Conservation (phyloP, 2,329 filamentous ascomycete genomes). For the Annulohypoxylon truncatum region DNA sequence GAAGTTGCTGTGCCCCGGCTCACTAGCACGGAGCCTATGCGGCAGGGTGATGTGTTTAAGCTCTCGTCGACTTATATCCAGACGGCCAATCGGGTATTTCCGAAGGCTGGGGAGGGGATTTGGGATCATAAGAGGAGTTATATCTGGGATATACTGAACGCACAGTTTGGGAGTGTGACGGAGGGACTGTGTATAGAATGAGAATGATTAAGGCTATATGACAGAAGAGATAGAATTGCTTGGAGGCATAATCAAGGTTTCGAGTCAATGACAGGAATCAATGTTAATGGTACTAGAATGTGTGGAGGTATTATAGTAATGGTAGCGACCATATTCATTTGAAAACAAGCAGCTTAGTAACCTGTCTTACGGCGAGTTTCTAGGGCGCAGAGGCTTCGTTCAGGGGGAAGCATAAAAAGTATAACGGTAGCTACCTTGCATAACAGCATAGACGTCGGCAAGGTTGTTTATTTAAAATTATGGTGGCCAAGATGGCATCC, state of each 20-base stretch:
- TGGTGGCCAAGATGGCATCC: too few species aligned
- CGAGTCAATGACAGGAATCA: neutral
- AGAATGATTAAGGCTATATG: too few species aligned
- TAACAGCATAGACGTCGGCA: too few species aligned
- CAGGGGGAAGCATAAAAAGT: too few species aligned
- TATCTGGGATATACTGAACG: constrained; percentile 39
- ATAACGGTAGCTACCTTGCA: too few species aligned
- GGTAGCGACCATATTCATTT: too few species aligned
- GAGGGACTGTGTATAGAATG: constrained; percentile 32
- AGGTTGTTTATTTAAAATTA: too few species aligned
- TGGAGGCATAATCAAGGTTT: neutral
- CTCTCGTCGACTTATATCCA: constrained; percentile 55
- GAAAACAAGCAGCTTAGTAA: too few species aligned
- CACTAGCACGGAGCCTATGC: constrained; percentile 8
- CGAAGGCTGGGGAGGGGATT: constrained; percentile 48
- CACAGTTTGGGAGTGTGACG: constrained; percentile 41
- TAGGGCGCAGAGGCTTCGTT: too few species aligned
- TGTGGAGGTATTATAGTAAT: too few species aligned
- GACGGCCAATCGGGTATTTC: constrained; percentile 53
- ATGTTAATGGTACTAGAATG: too few species aligned
- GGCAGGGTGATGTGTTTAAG: constrained; percentile 47
- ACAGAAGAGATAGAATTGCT: neutral
- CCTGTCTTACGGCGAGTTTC: too few species aligned
- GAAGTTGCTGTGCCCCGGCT: constrained; percentile 28
- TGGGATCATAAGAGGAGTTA: constrained; percentile 45